phyloP scores from a whole-genome alignment of 2,329 filamentous ascomycete genomes.

The Ophiostoma novo-ulmi region DNA sequence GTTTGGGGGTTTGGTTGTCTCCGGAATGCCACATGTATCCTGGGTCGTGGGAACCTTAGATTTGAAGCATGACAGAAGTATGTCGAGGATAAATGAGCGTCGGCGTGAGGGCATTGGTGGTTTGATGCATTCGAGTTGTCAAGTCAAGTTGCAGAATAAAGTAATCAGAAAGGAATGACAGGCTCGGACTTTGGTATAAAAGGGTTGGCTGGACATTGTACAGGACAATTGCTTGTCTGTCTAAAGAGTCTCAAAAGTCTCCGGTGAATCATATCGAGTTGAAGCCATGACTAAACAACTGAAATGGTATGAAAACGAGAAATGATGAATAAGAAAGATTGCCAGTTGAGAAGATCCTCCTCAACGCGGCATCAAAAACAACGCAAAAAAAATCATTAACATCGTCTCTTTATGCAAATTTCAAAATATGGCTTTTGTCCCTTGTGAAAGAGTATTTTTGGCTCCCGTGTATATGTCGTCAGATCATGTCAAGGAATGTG shows the following conservation, averaged over 20 bases:
- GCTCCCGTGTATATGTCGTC: constrained; percentile 19
- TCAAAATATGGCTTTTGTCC: constrained; percentile 11
- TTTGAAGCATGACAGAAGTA: not conserved
- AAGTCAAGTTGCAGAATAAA: not conserved
- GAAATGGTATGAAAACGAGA: not conserved
- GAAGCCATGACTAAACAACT: not conserved
- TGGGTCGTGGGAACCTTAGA: not conserved
- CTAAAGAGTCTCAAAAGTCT: not conserved
- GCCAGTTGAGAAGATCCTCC: not conserved
- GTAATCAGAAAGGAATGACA: not conserved
- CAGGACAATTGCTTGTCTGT: not conserved
- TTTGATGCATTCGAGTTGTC: not conserved
- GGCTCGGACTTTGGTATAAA: constrained; percentile 2
- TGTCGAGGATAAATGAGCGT: constrained; percentile 2
- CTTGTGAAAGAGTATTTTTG: constrained; percentile 17
- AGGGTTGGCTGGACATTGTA: not conserved
- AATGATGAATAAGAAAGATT: not conserved
- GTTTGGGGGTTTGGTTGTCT: not conserved
- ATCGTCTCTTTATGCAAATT: constrained; percentile 21
- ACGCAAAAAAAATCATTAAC: constrained; percentile 16
- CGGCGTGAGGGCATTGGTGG: not conserved
- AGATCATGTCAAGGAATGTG: constrained; percentile 18
- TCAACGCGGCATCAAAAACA: not conserved
- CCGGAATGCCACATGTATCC: not conserved
- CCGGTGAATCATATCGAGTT: not conserved